phyloP scores from a whole-genome alignment of 2,329 filamentous ascomycete genomes.

The Colletotrichum chrysophilum region DNA sequence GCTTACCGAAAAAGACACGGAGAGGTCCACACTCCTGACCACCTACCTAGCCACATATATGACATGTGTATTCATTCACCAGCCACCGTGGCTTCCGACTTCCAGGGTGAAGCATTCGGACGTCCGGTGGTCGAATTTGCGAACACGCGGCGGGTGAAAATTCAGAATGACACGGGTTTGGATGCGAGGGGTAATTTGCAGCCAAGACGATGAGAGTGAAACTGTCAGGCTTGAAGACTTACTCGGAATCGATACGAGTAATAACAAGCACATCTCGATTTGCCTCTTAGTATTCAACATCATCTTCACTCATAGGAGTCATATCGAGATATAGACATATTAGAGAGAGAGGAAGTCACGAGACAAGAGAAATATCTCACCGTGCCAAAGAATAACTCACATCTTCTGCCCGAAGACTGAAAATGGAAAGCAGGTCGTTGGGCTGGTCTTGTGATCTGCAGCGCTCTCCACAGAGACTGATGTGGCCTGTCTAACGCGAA shows the following conservation, averaged over 20 bases:
- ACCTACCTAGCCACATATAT: background rate
- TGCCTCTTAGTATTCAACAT: background rate
- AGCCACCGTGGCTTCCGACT: background rate
- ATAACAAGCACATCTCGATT: fast-evolving
- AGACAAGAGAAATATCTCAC: background rate
- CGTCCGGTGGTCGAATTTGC: background rate
- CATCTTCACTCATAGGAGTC: background rate
- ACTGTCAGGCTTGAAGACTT: fast-evolving
- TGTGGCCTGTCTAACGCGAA: background rate
- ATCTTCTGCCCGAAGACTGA: fast-evolving
- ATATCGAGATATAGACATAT: background rate
- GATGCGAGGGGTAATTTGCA: background rate
- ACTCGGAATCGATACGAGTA: background rate
- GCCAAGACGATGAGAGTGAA: background rate
- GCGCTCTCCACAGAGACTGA: background rate
- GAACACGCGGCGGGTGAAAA: background rate
- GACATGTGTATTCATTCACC: background rate
- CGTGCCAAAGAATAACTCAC: background rate
- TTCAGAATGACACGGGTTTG: background rate
- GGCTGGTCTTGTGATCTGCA: background rate
- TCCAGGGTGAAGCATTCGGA: background rate
- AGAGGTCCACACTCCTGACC: fast-evolving
- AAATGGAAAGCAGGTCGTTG: background rate
- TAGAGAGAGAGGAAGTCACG: background rate
- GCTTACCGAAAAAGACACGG: background rate